Evolutionary conservation across 345 rosid species (phyloP).

Genomic region (Populus tremula): DNA sequence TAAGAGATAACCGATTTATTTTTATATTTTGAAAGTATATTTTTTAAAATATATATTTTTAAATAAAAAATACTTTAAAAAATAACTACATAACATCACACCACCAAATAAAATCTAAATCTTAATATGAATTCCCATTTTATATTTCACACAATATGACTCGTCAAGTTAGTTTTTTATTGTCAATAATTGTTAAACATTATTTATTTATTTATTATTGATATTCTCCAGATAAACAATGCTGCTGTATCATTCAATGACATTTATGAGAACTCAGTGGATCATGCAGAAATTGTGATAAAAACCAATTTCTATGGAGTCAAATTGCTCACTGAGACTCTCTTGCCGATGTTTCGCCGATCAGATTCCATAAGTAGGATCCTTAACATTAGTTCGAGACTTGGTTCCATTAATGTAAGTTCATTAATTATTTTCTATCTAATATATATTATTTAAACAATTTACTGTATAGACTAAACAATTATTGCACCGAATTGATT

Average conservation of each 20-base stretch:
- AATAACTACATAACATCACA: too few relatives aligned
- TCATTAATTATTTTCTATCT: background rate
- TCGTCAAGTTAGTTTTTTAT: too few relatives aligned
- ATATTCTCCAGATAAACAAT: constrained; percentile 59
- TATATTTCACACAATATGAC: too few relatives aligned
- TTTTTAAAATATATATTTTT: too few relatives aligned
- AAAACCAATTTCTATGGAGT: constrained; percentile 68
- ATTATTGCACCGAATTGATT: background rate
- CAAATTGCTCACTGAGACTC: constrained; percentile 58
- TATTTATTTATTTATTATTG: background rate
- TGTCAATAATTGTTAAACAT: too few relatives aligned
- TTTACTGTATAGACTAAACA: too few relatives aligned
- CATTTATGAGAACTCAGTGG: constrained; percentile 55
- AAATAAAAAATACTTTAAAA: too few relatives aligned
- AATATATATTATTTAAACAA: too few relatives aligned
- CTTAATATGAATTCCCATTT: too few relatives aligned
- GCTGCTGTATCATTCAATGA: constrained; percentile 78
- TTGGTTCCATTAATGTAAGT: constrained; percentile 65
- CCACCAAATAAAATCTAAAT: too few relatives aligned
- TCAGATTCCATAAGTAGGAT: constrained; percentile 49
- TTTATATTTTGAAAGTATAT: too few relatives aligned
- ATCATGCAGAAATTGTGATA: constrained; percentile 63
- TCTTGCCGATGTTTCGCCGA: constrained; percentile 67
- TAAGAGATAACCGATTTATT: too few relatives aligned
- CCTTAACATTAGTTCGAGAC: constrained; percentile 77